Evolutionary conservation across 331 rosid species (phyloP).

Genomic region (Telfairia occidentalis): DNA sequence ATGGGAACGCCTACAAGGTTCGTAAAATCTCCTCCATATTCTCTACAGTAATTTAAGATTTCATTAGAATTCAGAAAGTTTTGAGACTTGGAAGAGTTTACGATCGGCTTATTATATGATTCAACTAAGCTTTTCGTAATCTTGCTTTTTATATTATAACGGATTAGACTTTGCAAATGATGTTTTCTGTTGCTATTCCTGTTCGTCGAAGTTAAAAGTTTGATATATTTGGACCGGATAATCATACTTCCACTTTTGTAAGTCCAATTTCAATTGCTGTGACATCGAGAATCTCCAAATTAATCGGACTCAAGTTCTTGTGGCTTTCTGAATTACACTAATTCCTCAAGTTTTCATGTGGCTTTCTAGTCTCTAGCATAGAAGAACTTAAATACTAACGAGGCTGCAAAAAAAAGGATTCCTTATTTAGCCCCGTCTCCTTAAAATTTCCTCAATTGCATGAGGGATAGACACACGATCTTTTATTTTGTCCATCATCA

Average conservation of each 20-base stretch:
- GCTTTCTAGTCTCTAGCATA: background rate
- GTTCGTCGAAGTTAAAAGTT: background rate
- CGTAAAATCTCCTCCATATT: background rate
- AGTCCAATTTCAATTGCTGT: background rate
- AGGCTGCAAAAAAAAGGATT: background rate
- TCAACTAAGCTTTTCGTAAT: background rate
- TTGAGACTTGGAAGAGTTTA: background rate
- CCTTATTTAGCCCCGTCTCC: background rate
- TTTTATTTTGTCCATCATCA: background rate
- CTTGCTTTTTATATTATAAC: background rate
- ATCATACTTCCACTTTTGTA: background rate
- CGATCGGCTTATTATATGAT: background rate
- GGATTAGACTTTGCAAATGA: background rate
- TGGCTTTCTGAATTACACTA: background rate
- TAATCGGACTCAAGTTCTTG: background rate
- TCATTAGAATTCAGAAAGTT: background rate
- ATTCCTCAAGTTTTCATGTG: background rate
- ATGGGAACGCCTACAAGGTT: background rate
- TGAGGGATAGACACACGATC: background rate
- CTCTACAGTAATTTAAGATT: background rate
- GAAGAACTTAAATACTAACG: background rate
- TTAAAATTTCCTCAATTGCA: background rate
- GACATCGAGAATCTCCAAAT: background rate
- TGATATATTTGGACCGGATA: background rate
- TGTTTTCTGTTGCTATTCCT: background rate